Evolutionary conservation across 139 green algal genomes (phyloP).

Genomic region (Protoeuglena noctilucae): DNA sequence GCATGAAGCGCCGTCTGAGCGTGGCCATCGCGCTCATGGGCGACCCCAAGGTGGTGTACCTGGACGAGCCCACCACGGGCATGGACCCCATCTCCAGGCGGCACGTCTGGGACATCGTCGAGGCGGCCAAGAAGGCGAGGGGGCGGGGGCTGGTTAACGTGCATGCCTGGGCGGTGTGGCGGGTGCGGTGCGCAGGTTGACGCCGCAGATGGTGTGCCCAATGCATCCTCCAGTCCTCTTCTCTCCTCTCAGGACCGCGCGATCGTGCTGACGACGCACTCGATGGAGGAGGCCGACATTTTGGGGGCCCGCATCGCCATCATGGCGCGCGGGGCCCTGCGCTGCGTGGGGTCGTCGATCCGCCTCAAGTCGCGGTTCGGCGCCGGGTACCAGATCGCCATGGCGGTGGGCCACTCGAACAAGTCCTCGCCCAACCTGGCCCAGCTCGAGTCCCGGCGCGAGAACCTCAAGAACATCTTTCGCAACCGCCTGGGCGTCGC

Average conservation of each 20-base stretch:
- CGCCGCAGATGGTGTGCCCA: too few species aligned
- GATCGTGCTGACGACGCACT: slow-evolving; percentile 54
- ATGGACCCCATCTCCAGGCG: slow-evolving; percentile 80
- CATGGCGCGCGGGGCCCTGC: slow-evolving; percentile 51
- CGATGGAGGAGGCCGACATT: slow-evolving; percentile 90
- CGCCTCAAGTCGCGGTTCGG: slow-evolving; percentile 72
- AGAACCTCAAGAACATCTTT: not conserved
- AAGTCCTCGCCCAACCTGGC: too few species aligned
- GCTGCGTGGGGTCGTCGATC: slow-evolving; percentile 63
- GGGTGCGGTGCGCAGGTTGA: too few species aligned
- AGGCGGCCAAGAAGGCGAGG: slow-evolving; percentile 33
- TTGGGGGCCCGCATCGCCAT: slow-evolving; percentile 71
- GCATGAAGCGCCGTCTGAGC: slow-evolving; percentile 68
- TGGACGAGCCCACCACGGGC: slow-evolving; percentile 87
- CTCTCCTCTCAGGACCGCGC: too few species aligned
- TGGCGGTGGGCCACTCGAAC: not conserved
- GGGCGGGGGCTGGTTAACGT: too few species aligned
- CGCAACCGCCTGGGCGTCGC: not conserved
- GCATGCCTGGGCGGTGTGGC: too few species aligned
- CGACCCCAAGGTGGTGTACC: slow-evolving; percentile 72
- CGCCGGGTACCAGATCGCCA: slow-evolving; percentile 35
- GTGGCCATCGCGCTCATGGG: slow-evolving; percentile 83
- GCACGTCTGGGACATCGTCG: slow-evolving; percentile 87
- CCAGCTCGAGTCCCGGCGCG: not conserved
- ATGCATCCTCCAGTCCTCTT: too few species aligned